Conservation (phyloP, 1,139 yeast species). For the Oligophagozyma castellii region DNA sequence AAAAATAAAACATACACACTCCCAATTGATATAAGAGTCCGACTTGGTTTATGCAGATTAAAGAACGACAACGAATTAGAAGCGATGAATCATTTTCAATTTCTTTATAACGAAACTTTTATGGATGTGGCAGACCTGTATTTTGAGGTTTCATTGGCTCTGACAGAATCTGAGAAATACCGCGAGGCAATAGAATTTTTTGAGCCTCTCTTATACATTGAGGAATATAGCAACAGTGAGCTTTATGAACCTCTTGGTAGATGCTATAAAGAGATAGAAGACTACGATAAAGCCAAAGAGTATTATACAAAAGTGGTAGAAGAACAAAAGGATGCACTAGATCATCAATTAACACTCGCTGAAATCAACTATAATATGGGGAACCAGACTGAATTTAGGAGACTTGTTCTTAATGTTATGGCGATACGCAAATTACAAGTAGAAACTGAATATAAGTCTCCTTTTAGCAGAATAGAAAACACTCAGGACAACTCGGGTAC, state of each 20-base stretch:
- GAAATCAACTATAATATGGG: slow-evolving; percentile 70
- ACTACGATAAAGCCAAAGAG: slow-evolving; percentile 53
- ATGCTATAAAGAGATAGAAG: slow-evolving; percentile 63
- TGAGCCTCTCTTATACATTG: slow-evolving; percentile 37
- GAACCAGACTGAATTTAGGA: slow-evolving; percentile 47
- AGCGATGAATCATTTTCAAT: slow-evolving; percentile 56
- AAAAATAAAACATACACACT: slow-evolving; percentile 34
- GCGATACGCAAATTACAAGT: slow-evolving; percentile 25
- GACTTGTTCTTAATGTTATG: slow-evolving; percentile 41
- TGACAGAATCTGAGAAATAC: slow-evolving; percentile 55
- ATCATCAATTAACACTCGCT: slow-evolving; percentile 63
- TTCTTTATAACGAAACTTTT: slow-evolving; percentile 41
- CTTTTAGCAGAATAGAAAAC: slow-evolving; percentile 7
- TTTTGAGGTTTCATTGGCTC: slow-evolving; percentile 59
- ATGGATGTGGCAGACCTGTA: slow-evolving; percentile 60
- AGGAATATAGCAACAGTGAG: slow-evolving; percentile 37
- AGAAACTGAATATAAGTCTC: slow-evolving; percentile 12
- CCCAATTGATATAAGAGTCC: slow-evolving; percentile 79
- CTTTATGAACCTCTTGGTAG: slow-evolving; percentile 55
- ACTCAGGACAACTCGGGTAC: slow-evolving; percentile 6
- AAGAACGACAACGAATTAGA: slow-evolving; percentile 52
- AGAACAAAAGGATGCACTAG: slow-evolving; percentile 51
- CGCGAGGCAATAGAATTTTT: slow-evolving; percentile 62
- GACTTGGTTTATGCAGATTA: slow-evolving; percentile 62
- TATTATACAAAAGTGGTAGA: slow-evolving; percentile 47